Evolutionary conservation across 257 asterid genomes (phyloP).

Genomic region (Cynanchum wilfordii): DNA sequence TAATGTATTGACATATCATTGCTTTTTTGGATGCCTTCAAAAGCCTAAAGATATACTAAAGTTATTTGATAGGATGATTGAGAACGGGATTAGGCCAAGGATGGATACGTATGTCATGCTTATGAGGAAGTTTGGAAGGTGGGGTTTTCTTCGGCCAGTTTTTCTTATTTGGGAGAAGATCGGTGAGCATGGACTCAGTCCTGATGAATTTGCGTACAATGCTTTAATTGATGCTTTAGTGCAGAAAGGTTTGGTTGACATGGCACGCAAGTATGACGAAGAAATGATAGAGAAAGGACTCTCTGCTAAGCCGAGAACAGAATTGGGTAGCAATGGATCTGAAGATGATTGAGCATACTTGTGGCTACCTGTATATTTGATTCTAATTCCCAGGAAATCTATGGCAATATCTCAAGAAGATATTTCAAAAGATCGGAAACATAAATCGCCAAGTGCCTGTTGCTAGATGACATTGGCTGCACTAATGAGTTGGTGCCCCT

Average conservation of each 20-base stretch:
- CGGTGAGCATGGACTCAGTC: conserved; percentile 70
- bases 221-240: conserved; percentile 80
- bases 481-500: background rate
- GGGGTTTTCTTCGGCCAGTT: conserved; percentile 94
- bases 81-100: conserved; percentile 61
- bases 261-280: conserved; percentile 71
- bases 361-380: background rate
- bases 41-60: conserved; percentile 71
- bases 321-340: conserved; percentile 34
- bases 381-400: background rate
- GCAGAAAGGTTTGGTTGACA: conserved; percentile 75
- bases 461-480: background rate
- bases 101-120: conserved; percentile 91
- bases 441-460: background rate
- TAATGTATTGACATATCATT: conserved; percentile 56
- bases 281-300: conserved; percentile 83
- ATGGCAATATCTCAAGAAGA: too few species aligned
- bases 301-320: conserved; percentile 78
- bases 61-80: conserved; percentile 72
- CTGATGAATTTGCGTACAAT: conserved; percentile 77
- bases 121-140: conserved; percentile 88
- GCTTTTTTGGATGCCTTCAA: conserved; percentile 63
- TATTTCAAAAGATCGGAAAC: background rate
- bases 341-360: conserved; percentile 16
- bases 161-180: conserved; percentile 66